Evolutionary conservation across 1,284 basidiomycete genomes (phyloP).

Genomic region (Caloboletus firmus): DNA sequence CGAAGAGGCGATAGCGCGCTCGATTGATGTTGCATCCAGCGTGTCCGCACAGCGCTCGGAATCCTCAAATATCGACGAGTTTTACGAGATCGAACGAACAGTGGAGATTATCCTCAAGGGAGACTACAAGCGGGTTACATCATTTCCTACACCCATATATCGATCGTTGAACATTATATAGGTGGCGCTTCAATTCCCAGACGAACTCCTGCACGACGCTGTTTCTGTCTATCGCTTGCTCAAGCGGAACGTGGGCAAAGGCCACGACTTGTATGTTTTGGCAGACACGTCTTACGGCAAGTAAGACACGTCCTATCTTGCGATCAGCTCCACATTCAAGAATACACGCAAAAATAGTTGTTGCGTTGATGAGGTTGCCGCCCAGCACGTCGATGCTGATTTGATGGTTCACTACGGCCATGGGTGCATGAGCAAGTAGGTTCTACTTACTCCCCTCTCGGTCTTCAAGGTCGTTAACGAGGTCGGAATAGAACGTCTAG

Average conservation of each 20-base stretch:
- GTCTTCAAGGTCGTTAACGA: background rate
- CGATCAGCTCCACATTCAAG: constrained; percentile 6
- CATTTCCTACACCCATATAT: background rate
- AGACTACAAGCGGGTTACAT: constrained; percentile 58
- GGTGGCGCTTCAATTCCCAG: constrained; percentile 95
- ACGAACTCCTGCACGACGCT: constrained; percentile 86
- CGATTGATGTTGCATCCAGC: constrained; percentile 46
- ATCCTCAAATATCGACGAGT: constrained; percentile 46
- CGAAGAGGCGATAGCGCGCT: constrained; percentile 57
- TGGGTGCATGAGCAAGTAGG: constrained; percentile 89
- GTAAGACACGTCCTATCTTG: constrained; percentile 42
- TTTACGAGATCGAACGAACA: constrained; percentile 65
- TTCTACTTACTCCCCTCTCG: constrained; percentile 5
- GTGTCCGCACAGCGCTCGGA: constrained; percentile 39
- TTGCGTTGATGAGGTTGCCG: constrained; percentile 95
- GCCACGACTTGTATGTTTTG: constrained; percentile 79
- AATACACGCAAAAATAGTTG: constrained; percentile 55
- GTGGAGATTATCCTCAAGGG: constrained; percentile 50
- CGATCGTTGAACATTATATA: constrained; percentile 33
- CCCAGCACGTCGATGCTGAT: constrained; percentile 92
- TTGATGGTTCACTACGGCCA: constrained; percentile 95
- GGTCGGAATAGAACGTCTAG: constrained; percentile 60
- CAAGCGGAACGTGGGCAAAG: constrained; percentile 50
- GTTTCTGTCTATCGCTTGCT: constrained; percentile 84
- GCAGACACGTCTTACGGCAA: constrained; percentile 98